These are phyloP conservation scores for Chlamydomonas reinhardtii DNA, from an alignment of 163 green algal genomes.

Conservation along the genomic window DNA sequence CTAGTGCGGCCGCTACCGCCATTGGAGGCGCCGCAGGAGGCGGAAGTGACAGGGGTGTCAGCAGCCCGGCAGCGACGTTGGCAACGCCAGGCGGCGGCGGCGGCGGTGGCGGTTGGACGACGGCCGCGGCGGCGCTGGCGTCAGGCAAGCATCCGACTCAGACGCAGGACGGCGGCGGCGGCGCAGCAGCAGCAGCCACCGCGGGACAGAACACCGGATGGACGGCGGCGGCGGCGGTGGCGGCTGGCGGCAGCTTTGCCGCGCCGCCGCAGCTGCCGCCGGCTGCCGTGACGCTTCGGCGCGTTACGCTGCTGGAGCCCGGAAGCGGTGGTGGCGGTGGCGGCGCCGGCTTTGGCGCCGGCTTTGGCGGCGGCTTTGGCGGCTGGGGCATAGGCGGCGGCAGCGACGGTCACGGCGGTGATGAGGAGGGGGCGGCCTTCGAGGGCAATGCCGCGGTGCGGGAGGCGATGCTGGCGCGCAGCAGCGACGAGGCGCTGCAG, in stretches of 20 bases:
- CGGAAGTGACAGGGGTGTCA: background rate
- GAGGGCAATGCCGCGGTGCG: background rate
- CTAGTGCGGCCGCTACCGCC: too few relatives aligned
- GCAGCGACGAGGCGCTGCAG: slow-evolving; percentile 38
- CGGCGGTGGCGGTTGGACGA: too few relatives aligned
- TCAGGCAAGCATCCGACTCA: background rate
- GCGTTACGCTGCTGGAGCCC: background rate
- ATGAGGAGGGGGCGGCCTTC: too few relatives aligned
- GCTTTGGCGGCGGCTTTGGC: background rate
- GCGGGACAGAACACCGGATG: slow-evolving; percentile 7
- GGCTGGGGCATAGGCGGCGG: background rate
- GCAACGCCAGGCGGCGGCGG: background rate
- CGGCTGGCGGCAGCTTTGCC: slow-evolving; percentile 1
- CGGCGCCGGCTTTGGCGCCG: too few relatives aligned
- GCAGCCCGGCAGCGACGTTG: background rate
- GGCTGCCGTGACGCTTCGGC: background rate
- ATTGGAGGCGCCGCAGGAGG: background rate
- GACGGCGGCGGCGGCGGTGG: slow-evolving; percentile 33
- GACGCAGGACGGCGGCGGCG: background rate
- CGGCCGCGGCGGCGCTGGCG: background rate
- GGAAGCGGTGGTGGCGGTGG: background rate
- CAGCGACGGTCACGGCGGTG: background rate
- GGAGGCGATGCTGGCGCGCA: slow-evolving; percentile 26
- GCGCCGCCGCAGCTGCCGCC: background rate
- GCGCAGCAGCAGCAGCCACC: background rate